Conservation (phyloP, 2,329 filamentous ascomycete species). For the Arthrocladium fulminans region DNA sequence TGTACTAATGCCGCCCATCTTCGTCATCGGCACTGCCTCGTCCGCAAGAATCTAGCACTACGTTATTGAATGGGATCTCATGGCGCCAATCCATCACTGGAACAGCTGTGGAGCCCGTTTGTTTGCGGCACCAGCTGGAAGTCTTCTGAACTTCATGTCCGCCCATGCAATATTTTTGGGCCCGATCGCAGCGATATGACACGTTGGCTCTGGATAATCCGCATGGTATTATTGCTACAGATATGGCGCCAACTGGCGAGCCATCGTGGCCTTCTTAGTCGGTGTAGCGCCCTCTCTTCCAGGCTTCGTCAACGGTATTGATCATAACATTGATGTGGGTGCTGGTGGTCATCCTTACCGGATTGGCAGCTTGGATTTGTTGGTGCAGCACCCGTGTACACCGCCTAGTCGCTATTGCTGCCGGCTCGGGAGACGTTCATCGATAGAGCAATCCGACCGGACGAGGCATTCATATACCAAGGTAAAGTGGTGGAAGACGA, state of each 20-base stretch:
- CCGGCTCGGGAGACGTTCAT: constrained; percentile 15
- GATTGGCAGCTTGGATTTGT: constrained; percentile 58
- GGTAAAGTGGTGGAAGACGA: constrained; percentile 10
- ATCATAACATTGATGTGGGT: constrained; percentile 31
- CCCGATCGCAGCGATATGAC: constrained; percentile 26
- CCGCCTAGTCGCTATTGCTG: constrained; percentile 29
- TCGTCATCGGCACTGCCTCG: constrained; percentile 49
- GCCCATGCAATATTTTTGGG: constrained; percentile 23
- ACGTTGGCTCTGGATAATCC: constrained; percentile 45
- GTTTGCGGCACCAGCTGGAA: constrained; percentile 27
- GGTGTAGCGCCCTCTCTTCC: constrained; percentile 25
- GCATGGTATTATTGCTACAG: constrained; percentile 43
- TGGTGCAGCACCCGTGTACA: constrained; percentile 52
- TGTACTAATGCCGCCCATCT: constrained; percentile 38
- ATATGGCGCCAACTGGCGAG: constrained; percentile 45
- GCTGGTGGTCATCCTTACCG: constrained; percentile 49
- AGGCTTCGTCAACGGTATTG: constrained; percentile 47
- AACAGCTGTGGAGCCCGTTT: constrained; percentile 39
- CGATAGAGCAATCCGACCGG: constrained; percentile 27
- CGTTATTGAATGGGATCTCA: constrained; percentile 38
- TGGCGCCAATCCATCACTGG: constrained; percentile 32
- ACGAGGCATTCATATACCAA: constrained; percentile 27
- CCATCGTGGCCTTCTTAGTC: constrained; percentile 3
- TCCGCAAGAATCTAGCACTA: constrained; percentile 32
- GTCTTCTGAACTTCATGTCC: constrained; percentile 30